Evolutionary conservation across 345 rosid genomes (phyloP).

Genomic region (Cardamine occulta): DNA sequence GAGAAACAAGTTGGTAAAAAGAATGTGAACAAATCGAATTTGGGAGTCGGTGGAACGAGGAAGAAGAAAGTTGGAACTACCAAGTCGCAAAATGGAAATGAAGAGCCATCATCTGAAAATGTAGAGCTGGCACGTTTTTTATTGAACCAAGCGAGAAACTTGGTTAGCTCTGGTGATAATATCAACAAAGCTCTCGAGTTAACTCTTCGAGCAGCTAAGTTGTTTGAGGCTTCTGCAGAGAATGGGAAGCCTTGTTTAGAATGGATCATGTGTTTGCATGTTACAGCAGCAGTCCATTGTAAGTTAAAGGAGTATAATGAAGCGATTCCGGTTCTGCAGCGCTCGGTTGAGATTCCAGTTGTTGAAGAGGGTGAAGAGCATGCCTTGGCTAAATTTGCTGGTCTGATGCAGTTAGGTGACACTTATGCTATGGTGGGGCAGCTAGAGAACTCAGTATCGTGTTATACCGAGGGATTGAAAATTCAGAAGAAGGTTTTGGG

Average conservation of each 20-base stretch:
- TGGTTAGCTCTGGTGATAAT: constrained; percentile 75
- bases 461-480: constrained; percentile 74
- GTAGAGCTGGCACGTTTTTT: constrained; percentile 71
- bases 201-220: constrained; percentile 71
- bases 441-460: constrained; percentile 71
- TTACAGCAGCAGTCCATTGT: constrained; percentile 82
- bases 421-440: constrained; percentile 86
- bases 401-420: constrained; percentile 96
- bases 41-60: constrained; percentile 44
- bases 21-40: constrained; percentile 50
- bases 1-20: constrained; percentile 51
- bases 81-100: constrained; percentile 57
- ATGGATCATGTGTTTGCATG: constrained; percentile 82
- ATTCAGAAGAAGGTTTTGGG: constrained; percentile 77
- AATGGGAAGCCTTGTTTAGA: constrained; percentile 74
- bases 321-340: constrained; percentile 79
- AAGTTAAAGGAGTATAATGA: constrained; percentile 71
- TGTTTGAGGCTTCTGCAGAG: constrained; percentile 61
- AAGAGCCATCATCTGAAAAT: constrained; percentile 48
- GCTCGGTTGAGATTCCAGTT: constrained; percentile 70
- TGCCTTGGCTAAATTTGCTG: constrained; percentile 85
- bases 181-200: constrained; percentile 71
- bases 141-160: constrained; percentile 74
- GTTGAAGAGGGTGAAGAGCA: constrained; percentile 76
- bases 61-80: constrained; percentile 54